Conservation (phyloP, 345 rosid genomes). For the Corchorus capsularis region DNA sequence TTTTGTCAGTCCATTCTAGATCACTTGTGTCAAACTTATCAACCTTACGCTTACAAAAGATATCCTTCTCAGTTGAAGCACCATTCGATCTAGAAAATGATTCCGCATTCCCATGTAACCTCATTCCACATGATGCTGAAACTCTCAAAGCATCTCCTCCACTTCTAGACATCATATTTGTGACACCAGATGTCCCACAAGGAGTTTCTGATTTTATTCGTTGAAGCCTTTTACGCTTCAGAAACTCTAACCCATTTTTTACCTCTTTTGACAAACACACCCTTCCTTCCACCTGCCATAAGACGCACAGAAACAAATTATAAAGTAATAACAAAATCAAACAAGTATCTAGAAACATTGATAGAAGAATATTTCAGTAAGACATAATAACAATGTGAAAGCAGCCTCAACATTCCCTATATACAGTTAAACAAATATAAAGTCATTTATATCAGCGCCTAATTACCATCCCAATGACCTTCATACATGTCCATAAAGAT, state of each 20-base stretch:
- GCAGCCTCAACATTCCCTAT: conserved; percentile 20
- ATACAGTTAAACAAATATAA: conserved; percentile 1
- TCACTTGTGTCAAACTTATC: conserved; percentile 73
- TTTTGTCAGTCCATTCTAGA: conserved; percentile 85
- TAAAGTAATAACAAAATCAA: not conserved
- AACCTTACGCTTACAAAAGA: conserved; percentile 59
- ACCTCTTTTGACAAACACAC: conserved; percentile 70
- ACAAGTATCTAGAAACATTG: not conserved
- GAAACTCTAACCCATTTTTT: conserved; percentile 64
- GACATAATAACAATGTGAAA: not conserved
- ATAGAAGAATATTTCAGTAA: conserved; percentile 3
- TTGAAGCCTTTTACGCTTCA: conserved; percentile 86
- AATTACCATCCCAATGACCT: not conserved
- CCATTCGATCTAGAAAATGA: conserved; percentile 36
- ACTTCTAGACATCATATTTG: conserved; percentile 65
- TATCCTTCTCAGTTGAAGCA: conserved; percentile 46
- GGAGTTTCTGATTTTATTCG: conserved; percentile 59
- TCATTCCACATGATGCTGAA: conserved; percentile 79
- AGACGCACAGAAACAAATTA: conserved; percentile 17
- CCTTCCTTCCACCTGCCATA: conserved; percentile 92
- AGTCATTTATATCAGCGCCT: not conserved
- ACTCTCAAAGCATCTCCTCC: conserved; percentile 85
- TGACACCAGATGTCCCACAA: conserved; percentile 40
- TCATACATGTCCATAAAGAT: not conserved
- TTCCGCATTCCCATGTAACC: conserved; percentile 54